Conservation (phyloP, 306 rosid genomes). For the Castanea crenata region DNA sequence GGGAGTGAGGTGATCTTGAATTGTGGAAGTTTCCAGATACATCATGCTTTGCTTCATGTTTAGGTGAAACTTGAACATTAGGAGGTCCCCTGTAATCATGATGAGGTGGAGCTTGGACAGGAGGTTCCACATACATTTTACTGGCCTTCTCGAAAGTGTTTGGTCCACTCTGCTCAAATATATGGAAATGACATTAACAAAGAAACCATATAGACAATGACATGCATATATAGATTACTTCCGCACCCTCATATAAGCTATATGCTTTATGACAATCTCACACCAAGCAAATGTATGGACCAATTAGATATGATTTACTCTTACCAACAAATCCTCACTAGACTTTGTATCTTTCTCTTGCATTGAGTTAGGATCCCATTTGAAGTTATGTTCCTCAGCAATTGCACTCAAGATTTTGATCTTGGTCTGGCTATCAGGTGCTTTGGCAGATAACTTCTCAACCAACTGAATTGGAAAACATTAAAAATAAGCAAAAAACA, state of each 20-base stretch:
- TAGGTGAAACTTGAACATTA: slow-evolving; percentile 36
- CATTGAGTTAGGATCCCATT: slow-evolving; percentile 80
- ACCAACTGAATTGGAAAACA: slow-evolving; percentile 60
- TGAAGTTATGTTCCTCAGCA: slow-evolving; percentile 88
- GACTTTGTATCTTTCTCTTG: slow-evolving; percentile 53
- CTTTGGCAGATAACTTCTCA: slow-evolving; percentile 89
- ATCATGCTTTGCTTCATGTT: slow-evolving; percentile 36
- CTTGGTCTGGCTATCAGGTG: slow-evolving; percentile 89
- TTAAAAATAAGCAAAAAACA: slow-evolving; percentile 16
- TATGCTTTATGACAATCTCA: slow-evolving; percentile 6
- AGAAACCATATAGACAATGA: background rate
- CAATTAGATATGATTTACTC: slow-evolving; percentile 10
- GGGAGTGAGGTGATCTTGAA: slow-evolving; percentile 28
- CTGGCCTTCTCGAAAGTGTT: slow-evolving; percentile 47
- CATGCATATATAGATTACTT: background rate
- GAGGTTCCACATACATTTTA: slow-evolving; percentile 49
- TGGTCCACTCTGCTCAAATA: slow-evolving; percentile 64
- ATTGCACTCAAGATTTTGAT: slow-evolving; percentile 68
- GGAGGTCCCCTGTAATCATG: slow-evolving; percentile 46
- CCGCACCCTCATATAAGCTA: background rate
- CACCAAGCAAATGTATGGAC: slow-evolving; percentile 21
- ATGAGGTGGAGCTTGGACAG: slow-evolving; percentile 42
- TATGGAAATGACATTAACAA: slow-evolving; percentile 10
- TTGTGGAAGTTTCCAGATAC: slow-evolving; percentile 30
- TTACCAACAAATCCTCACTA: slow-evolving; percentile 71